phyloP scores from a whole-genome alignment of 2,329 filamentous ascomycete genomes.

The Fusarium tupiense region DNA sequence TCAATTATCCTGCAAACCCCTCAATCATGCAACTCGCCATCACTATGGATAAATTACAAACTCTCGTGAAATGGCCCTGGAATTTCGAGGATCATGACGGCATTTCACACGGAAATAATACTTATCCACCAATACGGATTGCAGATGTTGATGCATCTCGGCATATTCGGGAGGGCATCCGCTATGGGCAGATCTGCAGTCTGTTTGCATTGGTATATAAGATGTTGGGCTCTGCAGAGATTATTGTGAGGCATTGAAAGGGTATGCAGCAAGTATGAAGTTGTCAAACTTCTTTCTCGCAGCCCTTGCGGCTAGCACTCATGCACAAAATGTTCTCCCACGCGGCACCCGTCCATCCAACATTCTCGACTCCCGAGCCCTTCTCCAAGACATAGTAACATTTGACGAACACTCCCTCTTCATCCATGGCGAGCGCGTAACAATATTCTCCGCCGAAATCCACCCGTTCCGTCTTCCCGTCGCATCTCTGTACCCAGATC shows the following conservation, averaged over 20 bases:
- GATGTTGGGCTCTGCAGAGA: accelerated
- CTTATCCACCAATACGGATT: slow-evolving; percentile 32
- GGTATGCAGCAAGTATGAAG: slow-evolving; percentile 16
- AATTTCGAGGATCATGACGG: neutral
- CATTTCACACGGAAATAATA: neutral
- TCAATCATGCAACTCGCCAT: slow-evolving; percentile 6
- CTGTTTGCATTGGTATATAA: neutral
- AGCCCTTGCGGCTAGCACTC: neutral
- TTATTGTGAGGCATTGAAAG: neutral
- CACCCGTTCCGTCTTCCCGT: slow-evolving; percentile 70
- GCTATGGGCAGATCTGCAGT: neutral
- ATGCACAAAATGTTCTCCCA: slow-evolving; percentile 26
- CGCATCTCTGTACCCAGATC: slow-evolving; percentile 67
- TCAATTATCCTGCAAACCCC: slow-evolving; percentile 8
- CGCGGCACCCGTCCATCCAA: slow-evolving; percentile 33
- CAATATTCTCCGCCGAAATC: slow-evolving; percentile 78
- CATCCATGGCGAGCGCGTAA: slow-evolving; percentile 73
- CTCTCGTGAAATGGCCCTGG: neutral
- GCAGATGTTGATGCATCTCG: neutral
- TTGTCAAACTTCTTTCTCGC: slow-evolving; percentile 2
- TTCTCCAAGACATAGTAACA: slow-evolving; percentile 60
- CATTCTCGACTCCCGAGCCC: slow-evolving; percentile 39
- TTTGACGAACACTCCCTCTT: slow-evolving; percentile 79
- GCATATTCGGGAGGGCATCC: slow-evolving; percentile 21
- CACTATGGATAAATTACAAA: slow-evolving; percentile 30